Percentiles rank a stretch among this genome's conserved stretches.
Evolutionary conservation across 2,329 filamentous ascomycete genomes (phyloP).

Genomic region (Nothopassalora personata): DNA sequence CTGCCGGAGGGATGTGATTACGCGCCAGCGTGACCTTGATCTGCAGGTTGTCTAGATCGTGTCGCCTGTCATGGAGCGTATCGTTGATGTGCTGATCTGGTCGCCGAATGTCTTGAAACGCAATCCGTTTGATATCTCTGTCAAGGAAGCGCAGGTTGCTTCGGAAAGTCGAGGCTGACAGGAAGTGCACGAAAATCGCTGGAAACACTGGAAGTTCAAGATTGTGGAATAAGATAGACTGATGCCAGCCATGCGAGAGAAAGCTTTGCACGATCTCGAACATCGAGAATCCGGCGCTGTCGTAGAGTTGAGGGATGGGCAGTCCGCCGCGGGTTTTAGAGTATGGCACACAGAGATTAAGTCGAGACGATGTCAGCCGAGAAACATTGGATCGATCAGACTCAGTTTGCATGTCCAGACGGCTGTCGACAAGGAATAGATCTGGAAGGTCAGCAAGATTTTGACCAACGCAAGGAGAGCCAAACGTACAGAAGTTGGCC

Average conservation of each 20-base stretch:
- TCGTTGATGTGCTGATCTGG: conserved; percentile 9
- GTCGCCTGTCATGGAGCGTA: conserved; percentile 10
- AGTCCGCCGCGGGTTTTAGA: not conserved
- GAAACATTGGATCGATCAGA: not conserved
- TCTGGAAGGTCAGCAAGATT: not conserved
- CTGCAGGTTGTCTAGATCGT: conserved; percentile 7
- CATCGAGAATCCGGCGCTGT: not conserved
- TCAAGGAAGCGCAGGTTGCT: conserved; percentile 8
- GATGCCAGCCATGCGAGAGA: conserved; percentile 1
- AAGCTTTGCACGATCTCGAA: conserved; percentile 1
- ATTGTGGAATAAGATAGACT: not conserved
- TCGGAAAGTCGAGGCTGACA: not conserved
- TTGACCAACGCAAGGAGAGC: not conserved
- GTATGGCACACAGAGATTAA: not conserved
- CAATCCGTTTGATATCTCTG: conserved; percentile 9
- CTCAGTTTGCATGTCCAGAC: not conserved
- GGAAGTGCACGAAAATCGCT: conserved; percentile 1
- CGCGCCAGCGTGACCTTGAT: not conserved
- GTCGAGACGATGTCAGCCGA: not conserved
- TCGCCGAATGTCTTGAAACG: conserved; percentile 11
- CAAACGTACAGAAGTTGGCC: not conserved
- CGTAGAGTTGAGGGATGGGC: not conserved
- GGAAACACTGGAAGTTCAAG: not conserved
- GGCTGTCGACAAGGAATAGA: conserved; percentile 2
- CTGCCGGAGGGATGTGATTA: conserved; percentile 1